Evolutionary conservation across 2,329 filamentous ascomycete species (phyloP).

Genomic region (Davidsoniella neocaledoniae): DNA sequence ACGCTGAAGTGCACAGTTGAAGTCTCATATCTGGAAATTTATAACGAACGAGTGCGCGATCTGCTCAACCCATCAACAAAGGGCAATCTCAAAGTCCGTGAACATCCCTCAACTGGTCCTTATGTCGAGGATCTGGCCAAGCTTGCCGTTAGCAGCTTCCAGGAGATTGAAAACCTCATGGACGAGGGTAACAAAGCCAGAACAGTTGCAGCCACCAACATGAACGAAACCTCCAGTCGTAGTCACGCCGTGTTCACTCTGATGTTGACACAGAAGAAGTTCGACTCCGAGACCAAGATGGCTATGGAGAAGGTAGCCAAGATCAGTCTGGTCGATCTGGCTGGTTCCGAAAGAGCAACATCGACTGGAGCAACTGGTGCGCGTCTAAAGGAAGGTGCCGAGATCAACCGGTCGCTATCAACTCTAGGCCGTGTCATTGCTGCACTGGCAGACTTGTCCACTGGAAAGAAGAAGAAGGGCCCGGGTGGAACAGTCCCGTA

Average conservation of each 20-base stretch:
- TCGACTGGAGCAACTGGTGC: slow-evolving; percentile 94
- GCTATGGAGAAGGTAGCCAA: slow-evolving; percentile 95
- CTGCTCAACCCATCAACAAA: slow-evolving; percentile 89
- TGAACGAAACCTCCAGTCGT: slow-evolving; percentile 98
- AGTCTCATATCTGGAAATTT: slow-evolving; percentile 97
- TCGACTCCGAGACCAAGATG: slow-evolving; percentile 87
- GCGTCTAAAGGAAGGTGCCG: slow-evolving; percentile 87
- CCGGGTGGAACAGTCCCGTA: slow-evolving; percentile 71
- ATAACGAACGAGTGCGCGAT: slow-evolving; percentile 94
- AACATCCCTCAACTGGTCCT: slow-evolving; percentile 91
- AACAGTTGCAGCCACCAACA: slow-evolving; percentile 96
- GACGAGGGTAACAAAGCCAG: slow-evolving; percentile 97
- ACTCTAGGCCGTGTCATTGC: slow-evolving; percentile 96
- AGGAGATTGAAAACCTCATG: slow-evolving; percentile 95
- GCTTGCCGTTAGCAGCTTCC: slow-evolving; percentile 78
- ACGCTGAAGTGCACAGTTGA: slow-evolving; percentile 81
- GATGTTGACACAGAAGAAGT: slow-evolving; percentile 84
- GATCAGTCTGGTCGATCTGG: slow-evolving; percentile 94
- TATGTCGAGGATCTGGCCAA: slow-evolving; percentile 98
- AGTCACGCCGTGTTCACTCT: slow-evolving; percentile 97
- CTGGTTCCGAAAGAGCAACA: slow-evolving; percentile 91
- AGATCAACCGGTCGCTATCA: slow-evolving; percentile 94
- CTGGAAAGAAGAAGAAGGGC: slow-evolving; percentile 67
- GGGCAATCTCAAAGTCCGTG: slow-evolving; percentile 89
- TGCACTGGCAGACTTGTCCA: slow-evolving; percentile 77